Base-by-base conservation (phyloP, 805 yeast genomes). In the Zygotorulaspora sp. region DNA sequence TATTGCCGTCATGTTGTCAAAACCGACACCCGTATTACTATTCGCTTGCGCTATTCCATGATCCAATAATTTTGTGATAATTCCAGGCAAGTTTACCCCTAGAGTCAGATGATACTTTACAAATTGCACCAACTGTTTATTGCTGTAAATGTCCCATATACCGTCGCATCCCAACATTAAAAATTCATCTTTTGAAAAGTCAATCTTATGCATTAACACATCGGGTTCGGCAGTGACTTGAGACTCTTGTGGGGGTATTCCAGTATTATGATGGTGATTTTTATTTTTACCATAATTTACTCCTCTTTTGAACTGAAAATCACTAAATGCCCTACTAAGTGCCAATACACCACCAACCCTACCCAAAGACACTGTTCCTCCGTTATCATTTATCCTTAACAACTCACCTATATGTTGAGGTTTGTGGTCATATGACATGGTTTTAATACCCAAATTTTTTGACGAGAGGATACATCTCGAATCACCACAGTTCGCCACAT, bases 261-360 rank as follows among this genome's bases (percentile, higher is more conserved):
- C 44, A 8, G 32, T 13, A 30, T 13, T 13, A 8, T 26, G 30
- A 19, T 30, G 46, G 14, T 36, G 46, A 32, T 21, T 36, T 28
- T 32, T 32, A 62, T 17, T 71, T 67, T 44, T 37, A 14, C 38
- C 68, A 63, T 38, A 68, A 50, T 46, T 32, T 8, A 61, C 54
- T 41, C 63, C 59, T 41, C 54, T 52, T 45, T 75, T 75, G 48
- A 75, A 75, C 29, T 66, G 66, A 52, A 81, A 83, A 62, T 83
- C 89, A 19, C 88, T 86, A 60, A 90, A 84, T 39, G 96, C 97
- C 60, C 97, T 73, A 35, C 95, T 82, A 46, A 90, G 70, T 0
- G 97, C 97, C 62, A 90, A 73, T 48, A 88, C 86, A 38, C 97
- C 97, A 60, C 92, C 92, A 34, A 90, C 97, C 62, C 98, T 76